Conservation (phyloP, 805 yeast genomes). For the Allodekkera sacchari region DNA sequence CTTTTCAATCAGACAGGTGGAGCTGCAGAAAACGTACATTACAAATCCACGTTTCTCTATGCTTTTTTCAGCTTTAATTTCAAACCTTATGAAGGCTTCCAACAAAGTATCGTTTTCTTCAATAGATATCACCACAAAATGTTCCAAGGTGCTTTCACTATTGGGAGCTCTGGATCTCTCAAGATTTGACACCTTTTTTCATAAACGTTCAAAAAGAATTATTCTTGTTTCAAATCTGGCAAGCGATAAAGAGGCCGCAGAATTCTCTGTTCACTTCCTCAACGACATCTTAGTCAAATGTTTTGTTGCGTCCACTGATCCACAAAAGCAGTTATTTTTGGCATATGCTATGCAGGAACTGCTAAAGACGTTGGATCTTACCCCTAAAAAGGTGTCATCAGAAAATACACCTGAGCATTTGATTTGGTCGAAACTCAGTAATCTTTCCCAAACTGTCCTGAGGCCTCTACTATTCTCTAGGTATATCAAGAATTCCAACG, state of each 20-base stretch:
- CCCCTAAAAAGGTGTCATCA: slow-evolving; percentile 13
- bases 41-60: slow-evolving; percentile 24
- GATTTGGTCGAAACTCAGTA: slow-evolving; percentile 58
- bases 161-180: slow-evolving; percentile 73
- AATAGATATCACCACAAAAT: slow-evolving; percentile 39
- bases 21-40: slow-evolving; percentile 38
- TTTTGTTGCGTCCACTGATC: slow-evolving; percentile 86
- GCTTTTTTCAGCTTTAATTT: slow-evolving; percentile 36
- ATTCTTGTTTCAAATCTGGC: slow-evolving; percentile 57
- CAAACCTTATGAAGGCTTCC: slow-evolving; percentile 48
- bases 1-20: slow-evolving; percentile 40
- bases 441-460: slow-evolving; percentile 61
- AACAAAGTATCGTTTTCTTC: slow-evolving; percentile 40
- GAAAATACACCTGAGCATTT: slow-evolving; percentile 23
- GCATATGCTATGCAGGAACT: slow-evolving; percentile 89
- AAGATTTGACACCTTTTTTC: slow-evolving; percentile 30
- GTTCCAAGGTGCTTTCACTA: slow-evolving; percentile 64
- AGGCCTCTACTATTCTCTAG: slow-evolving; percentile 69
- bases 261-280: slow-evolving; percentile 56
- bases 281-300: slow-evolving; percentile 69
- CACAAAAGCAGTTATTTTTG: slow-evolving; percentile 70
- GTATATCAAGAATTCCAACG: slow-evolving; percentile 48
- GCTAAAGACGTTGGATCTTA: slow-evolving; percentile 48
- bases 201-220: slow-evolving; percentile 30
- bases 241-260: slow-evolving; percentile 51